Conservation (phyloP, 2,329 filamentous ascomycete species). For the Colletotrichum endophyticum region DNA sequence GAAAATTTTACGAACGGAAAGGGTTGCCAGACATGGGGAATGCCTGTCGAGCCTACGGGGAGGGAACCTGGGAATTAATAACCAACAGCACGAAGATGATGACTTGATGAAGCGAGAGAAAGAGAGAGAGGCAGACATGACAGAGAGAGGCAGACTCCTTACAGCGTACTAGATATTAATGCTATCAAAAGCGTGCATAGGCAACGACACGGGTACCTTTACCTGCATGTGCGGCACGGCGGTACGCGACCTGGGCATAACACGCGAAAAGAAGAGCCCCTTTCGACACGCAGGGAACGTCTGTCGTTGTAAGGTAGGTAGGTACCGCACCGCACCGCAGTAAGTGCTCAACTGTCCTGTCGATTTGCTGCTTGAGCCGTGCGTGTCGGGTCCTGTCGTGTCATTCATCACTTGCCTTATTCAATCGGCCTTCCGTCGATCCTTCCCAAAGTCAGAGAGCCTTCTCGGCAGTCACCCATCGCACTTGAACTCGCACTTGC, state of each 20-base stretch:
- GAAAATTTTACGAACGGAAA: conserved; percentile 15
- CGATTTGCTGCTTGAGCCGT: neutral
- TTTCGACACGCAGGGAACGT: neutral
- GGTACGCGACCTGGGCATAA: neutral
- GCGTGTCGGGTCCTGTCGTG: neutral
- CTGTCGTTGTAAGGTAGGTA: neutral
- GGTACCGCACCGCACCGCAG: neutral
- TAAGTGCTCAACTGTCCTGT: neutral
- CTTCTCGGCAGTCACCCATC: neutral
- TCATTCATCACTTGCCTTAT: neutral
- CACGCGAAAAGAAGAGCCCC: neutral
- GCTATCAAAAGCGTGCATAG: neutral
- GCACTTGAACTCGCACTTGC: neutral
- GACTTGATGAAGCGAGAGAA: conserved; percentile 5
- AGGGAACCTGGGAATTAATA: neutral
- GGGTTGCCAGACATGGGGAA: conserved; percentile 15
- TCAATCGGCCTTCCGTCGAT: neutral
- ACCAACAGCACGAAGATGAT: neutral
- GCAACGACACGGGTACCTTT: neutral
- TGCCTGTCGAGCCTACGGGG: conserved; percentile 1
- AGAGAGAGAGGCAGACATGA: neutral
- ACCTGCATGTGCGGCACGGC: neutral
- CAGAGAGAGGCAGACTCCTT: neutral
- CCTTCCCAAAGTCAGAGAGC: neutral
- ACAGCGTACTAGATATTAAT: neutral